Conservation (phyloP, 2,329 filamentous ascomycete genomes). For the Zasmidium angulare region DNA sequence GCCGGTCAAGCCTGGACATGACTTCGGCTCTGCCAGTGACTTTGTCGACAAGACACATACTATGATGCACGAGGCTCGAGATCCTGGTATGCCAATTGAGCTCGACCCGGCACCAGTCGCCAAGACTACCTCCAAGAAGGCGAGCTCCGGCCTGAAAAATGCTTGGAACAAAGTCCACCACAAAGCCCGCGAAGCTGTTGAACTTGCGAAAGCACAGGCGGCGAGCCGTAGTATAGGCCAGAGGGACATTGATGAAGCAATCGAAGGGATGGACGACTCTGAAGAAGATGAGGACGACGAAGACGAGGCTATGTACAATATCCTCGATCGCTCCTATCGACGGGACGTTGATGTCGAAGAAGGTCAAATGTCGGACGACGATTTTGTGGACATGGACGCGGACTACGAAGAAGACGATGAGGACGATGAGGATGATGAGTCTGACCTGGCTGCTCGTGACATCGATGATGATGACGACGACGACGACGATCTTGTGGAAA, state of each 20-base stretch:
- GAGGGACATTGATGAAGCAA: no score
- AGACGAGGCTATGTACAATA: background rate
- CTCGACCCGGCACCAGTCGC: background rate
- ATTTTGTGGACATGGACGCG: background rate
- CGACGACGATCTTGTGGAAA: background rate
- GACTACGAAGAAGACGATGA: background rate
- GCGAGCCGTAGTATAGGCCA: background rate
- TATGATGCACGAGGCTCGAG: background rate
- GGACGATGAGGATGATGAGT: no score
- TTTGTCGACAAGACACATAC: background rate
- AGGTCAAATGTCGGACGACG: background rate
- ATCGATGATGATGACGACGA: background rate
- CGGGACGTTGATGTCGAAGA: background rate
- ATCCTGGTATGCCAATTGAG: background rate
- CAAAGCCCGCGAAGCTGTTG: background rate
- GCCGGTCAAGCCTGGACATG: background rate
- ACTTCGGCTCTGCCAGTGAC: background rate
- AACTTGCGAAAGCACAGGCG: background rate
- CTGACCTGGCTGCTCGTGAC: no score
- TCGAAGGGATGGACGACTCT: no score
- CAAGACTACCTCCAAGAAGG: background rate
- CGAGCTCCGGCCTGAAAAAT: background rate
- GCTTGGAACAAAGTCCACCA: background rate
- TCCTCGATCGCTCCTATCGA: background rate
- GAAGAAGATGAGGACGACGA: background rate